Percentiles rank a stretch among this genome's conserved stretches.
phyloP scores from a whole-genome alignment of 305 asterid genomes.

The Fraxinus dipetala region DNA sequence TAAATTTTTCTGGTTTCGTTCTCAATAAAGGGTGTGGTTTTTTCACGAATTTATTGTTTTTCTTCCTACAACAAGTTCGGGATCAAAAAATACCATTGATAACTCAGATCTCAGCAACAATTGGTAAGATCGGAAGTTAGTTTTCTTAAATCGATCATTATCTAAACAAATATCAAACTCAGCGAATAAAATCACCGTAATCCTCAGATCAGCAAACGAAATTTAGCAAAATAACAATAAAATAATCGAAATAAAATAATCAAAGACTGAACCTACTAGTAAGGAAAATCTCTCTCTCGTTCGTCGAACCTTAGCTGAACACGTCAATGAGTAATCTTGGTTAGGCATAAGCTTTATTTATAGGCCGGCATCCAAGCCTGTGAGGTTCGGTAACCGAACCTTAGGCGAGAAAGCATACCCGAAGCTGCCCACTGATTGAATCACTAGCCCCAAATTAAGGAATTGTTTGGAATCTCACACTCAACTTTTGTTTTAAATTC shows the following conservation, averaged over 20 bases:
- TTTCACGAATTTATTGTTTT: neutral
- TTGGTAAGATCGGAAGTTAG: neutral
- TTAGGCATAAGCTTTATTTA: constrained; percentile 29
- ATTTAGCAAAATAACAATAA: neutral
- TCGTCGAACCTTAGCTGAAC: neutral
- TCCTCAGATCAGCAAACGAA: constrained; percentile 5
- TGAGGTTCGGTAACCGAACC: constrained; percentile 43
- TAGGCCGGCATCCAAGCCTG: constrained; percentile 39
- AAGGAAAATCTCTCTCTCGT: constrained; percentile 23
- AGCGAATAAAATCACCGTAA: neutral
- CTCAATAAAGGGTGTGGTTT: neutral
- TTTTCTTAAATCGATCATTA: neutral
- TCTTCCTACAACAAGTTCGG: neutral
- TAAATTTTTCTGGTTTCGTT: neutral
- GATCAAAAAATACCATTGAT: neutral
- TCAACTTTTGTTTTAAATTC: neutral
- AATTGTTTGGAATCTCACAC: constrained; percentile 21
- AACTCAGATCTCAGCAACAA: neutral
- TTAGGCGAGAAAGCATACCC: constrained; percentile 36
- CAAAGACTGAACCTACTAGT: constrained; percentile 19
- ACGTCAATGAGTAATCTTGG: constrained; percentile 17
- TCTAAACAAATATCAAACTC: constrained; percentile 19
- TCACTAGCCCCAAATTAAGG: constrained; percentile 6
- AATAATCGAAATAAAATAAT: neutral
- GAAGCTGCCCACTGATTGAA: constrained; percentile 64